Conservation (phyloP, 2,329 filamentous ascomycete genomes). For the Aspergillus neoniger region DNA sequence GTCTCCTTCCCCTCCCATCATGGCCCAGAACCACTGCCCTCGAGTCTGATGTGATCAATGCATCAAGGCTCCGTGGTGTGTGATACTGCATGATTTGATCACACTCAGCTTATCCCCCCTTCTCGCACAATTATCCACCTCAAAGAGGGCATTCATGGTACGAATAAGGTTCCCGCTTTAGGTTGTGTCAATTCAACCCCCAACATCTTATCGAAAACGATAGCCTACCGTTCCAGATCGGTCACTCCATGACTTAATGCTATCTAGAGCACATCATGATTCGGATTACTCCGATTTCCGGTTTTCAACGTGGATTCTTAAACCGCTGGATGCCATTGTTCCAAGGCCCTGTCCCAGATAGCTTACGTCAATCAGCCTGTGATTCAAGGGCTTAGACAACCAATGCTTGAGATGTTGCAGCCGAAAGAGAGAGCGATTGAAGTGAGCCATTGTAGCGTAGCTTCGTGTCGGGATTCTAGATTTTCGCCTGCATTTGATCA, state of each 20-base stretch:
- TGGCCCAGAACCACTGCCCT: background rate
- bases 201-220: background rate
- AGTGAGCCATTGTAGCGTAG: background rate
- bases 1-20: background rate
- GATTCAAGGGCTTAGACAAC: background rate
- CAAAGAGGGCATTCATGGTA: background rate
- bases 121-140: background rate
- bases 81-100: background rate
- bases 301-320: background rate
- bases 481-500: background rate
- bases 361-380: background rate
- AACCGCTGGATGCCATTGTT: background rate
- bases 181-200: background rate
- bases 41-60: background rate
- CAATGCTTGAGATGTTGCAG: background rate
- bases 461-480: background rate
- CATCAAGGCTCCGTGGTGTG: background rate
- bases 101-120: background rate
- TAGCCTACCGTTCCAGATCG: background rate
- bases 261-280: background rate
- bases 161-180: background rate
- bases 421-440: background rate
- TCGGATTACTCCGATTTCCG: background rate
- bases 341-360: background rate
- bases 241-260: background rate